Evolutionary conservation across 1,139 yeast species (phyloP), one percentile per base, ranked within the genome.

Genomic region (Pichia sp.): DNA sequence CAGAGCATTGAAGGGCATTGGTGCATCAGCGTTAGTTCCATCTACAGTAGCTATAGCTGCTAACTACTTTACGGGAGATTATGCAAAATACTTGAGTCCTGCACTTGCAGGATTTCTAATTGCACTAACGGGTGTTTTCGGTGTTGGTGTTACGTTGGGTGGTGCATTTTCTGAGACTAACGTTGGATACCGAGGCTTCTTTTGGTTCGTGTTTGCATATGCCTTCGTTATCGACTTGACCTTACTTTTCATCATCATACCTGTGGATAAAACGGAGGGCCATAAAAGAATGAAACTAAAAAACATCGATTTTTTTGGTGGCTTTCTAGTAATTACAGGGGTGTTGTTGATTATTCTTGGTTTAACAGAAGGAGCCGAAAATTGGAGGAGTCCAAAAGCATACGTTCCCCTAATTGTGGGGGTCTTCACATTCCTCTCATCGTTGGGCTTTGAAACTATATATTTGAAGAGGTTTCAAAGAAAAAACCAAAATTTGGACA

Each of bases 1-100:
- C 42, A 65, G 76, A 57, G 74, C 76, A 1, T 52, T 73, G 1
- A 76, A 73, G 56, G 76, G 76, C 13, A 59, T 73, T 13, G 66
- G 69, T 13, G 76, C 71, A 1, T 68, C 75, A 3, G 66, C 70
- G 0, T 53, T 71, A 16, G 62, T 73, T 26, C 76, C 76, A 0
- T 58, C 68, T 15, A 62, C 67, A 0, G 67, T 63, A 57, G 70
- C 73, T 0, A 36, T 73, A 5, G 64, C 68, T 5, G 74, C 68
- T 1, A 61, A 62, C 50, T 67, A 68, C 49, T 72, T 67, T 47
- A 42, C 53, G 8, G 72, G 69, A 1, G 34, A 53, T 6, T 50
- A 56, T 7, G 6, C 38, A 2, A 56, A 59, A 30, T 54, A 61
- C 8, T 57, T 70, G 7, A 60, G 58, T 6, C 45, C 40, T 4